Base-by-base conservation (phyloP, 192 early-diverging fungal genomes). In the Gigaspora rosea region DNA sequence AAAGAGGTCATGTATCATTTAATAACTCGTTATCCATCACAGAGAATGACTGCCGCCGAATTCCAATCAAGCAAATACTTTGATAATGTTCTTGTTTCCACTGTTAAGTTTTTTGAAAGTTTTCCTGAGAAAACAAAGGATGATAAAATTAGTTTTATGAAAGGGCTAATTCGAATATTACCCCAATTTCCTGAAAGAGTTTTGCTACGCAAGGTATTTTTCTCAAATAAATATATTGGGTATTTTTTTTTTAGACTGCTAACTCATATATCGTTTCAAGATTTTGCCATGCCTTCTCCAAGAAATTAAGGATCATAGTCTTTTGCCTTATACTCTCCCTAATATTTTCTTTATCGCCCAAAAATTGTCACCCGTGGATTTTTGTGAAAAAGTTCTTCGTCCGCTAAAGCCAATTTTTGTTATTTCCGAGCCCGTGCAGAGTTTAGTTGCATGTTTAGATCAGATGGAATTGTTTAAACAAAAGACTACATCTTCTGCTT, bases 101-200 rank as follows among this genome's bases (percentile, higher is more conserved):
- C 94, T 0, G 88, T 96, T 77, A 86, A 87, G 58, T 95, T 91
- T 71, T 85, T 96, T 77, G 95, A 95, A 71, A 82, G 84, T 16
- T 88, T 96, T 76, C 89, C 91, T 1, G 93, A 93, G 74, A 95
- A 95, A 80, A 85, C 92, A 0, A 79, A 83, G 58, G 92, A 93
- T 46, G 89, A 94, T 62, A 94, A 96, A 73, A 81, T 87, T 9
- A 88, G 90, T 35, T 96, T 96, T 65, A 86, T 96, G 87, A 91
- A 92, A 77, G 92, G 91, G 0, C 82, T 96, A 54, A 82, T 86
- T 8, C 84, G 88, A 11, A 87, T 94, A 36, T 80, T 96, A 47
- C 85, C 88, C 4, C 87, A 90, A 81, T 95, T 94, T 67, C 90
- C 94, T 1, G 86, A 88, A 8, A 82, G 93, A 8, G 87, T 93